These are phyloP conservation scores for Pittosporum tobira DNA, from an alignment of 129 eudicot species.

Conservation along the genomic window DNA sequence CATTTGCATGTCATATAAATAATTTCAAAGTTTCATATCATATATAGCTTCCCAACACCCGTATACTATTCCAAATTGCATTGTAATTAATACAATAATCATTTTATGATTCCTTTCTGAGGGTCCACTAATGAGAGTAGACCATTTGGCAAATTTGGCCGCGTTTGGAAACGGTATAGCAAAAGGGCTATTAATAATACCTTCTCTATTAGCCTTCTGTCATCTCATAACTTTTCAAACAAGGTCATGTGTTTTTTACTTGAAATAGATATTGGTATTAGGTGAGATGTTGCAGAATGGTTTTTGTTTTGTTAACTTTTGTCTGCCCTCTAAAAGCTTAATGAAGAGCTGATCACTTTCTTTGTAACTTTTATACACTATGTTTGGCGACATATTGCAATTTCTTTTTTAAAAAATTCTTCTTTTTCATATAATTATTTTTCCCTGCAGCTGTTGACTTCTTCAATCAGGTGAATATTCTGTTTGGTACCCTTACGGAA, in stretches of 20 bases:
- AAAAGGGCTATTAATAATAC: not conserved
- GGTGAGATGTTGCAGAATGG: not conserved
- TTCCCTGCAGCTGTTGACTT: constrained; percentile 54
- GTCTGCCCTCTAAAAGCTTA: not conserved
- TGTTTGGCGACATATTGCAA: too few relatives aligned
- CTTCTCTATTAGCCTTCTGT: not conserved
- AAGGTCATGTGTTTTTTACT: not conserved
- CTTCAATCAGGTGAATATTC: constrained; percentile 65
- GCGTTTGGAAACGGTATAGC: not conserved
- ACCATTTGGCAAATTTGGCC: not conserved
- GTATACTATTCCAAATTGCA: not conserved
- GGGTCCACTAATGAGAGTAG: not conserved
- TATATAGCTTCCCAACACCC: not conserved
- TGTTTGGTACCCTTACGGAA: constrained; percentile 56
- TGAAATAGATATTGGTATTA: not conserved
- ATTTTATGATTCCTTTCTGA: too few relatives aligned
- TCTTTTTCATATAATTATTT: not conserved
- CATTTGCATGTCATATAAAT: not conserved
- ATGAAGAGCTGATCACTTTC: not conserved
- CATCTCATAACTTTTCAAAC: not conserved
- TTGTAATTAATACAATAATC: not conserved
- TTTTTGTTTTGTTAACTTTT: too few relatives aligned
- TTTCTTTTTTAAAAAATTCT: too few relatives aligned
- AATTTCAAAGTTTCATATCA: not conserved
- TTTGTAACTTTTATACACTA: too few relatives aligned